Conservation (phyloP, 257 asterid genomes). For the Cinchona pubescens region DNA sequence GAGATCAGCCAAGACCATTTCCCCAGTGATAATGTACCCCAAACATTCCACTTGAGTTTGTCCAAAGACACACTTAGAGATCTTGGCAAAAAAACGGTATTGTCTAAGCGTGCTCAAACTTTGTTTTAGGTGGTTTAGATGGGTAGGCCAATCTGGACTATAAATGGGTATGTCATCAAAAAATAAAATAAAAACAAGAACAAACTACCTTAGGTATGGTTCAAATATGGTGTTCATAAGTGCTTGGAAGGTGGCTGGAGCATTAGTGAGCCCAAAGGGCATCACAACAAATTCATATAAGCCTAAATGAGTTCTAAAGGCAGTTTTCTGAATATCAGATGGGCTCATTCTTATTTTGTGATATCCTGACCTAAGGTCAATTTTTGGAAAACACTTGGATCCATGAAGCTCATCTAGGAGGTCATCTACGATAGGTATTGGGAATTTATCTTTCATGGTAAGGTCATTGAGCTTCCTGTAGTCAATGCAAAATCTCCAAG, state of each 20-base stretch:
- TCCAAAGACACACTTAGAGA: background rate
- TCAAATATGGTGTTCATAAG: background rate
- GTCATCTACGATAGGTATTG: background rate
- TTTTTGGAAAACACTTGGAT: background rate
- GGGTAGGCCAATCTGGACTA: background rate
- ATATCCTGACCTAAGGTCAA: background rate
- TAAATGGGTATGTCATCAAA: constrained; percentile 5
- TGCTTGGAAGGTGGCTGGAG: background rate
- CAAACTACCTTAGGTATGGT: background rate
- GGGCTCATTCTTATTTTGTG: background rate
- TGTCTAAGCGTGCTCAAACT: background rate
- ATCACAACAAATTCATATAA: background rate
- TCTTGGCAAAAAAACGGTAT: too few species aligned
- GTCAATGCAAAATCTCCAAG: background rate
- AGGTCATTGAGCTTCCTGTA: background rate
- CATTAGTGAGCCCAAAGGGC: constrained; percentile 1
- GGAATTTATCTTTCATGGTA: background rate
- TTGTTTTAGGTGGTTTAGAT: background rate
- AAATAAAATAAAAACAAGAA: background rate
- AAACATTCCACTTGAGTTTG: background rate
- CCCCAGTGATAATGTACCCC: background rate
- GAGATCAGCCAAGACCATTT: background rate
- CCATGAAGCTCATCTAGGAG: background rate
- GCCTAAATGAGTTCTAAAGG: background rate
- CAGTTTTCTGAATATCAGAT: background rate